Conservation (phyloP, 257 asterid genomes). For the Solanum lycopersicoides region DNA sequence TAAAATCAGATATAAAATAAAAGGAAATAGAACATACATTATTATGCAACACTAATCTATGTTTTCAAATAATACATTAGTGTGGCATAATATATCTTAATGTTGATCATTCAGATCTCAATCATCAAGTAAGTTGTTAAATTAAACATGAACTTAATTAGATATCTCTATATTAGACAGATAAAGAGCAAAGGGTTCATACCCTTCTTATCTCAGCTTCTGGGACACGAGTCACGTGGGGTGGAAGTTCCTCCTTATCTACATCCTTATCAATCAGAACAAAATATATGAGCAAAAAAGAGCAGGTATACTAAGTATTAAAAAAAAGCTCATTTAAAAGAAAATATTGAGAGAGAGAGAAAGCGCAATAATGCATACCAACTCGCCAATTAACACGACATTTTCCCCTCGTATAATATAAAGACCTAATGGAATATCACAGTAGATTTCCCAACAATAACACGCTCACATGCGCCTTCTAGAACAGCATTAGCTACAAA, state of each 20-base stretch:
- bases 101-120: not conserved
- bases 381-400: constrained; percentile 93
- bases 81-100: not conserved
- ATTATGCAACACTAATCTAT: not conserved
- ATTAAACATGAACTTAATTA: not conserved
- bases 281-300: not conserved
- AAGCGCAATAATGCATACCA: constrained; percentile 37
- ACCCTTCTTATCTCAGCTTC: constrained; percentile 9
- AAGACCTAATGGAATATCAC: constrained; percentile 85
- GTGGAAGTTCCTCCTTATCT: constrained; percentile 26
- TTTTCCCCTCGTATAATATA: constrained; percentile 95
- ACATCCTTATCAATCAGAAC: constrained; percentile 47
- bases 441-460: constrained; percentile 83
- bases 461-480: constrained; percentile 93
- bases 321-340: not conserved
- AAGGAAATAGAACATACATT: not conserved
- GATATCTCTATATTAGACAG: not conserved
- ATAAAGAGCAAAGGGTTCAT: not conserved
- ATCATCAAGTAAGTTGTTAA: not conserved
- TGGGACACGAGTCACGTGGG: constrained; percentile 8
- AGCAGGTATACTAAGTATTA: not conserved
- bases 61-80: not conserved
- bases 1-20: not conserved
- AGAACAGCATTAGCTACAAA: constrained; percentile 86
- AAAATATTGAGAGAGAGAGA: not conserved